Evolutionary conservation across 2,329 filamentous ascomycete genomes (phyloP).

Genomic region (Ophiocordyceps australis): DNA sequence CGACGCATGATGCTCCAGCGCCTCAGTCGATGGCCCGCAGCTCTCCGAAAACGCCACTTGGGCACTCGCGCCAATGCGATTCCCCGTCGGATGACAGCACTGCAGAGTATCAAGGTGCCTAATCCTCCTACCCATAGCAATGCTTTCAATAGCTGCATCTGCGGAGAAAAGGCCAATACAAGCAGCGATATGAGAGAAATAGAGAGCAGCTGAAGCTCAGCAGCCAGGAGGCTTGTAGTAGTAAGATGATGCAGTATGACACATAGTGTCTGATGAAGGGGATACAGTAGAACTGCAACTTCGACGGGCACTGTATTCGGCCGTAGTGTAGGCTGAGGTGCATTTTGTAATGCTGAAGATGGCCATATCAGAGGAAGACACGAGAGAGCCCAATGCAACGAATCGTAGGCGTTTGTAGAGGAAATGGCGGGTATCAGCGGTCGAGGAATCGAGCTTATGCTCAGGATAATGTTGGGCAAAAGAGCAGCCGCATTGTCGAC

Average conservation of each 20-base stretch:
- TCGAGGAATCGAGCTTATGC: slow-evolving; percentile 58
- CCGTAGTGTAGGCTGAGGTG: slow-evolving; percentile 9
- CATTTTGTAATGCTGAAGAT: no score
- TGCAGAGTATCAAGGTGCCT: slow-evolving; percentile 53
- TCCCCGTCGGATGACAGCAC: slow-evolving; percentile 62
- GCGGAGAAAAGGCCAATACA: slow-evolving; percentile 60
- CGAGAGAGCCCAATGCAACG: slow-evolving; percentile 64
- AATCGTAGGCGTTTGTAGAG: slow-evolving; percentile 36
- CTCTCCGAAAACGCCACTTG: slow-evolving; percentile 68
- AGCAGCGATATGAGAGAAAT: slow-evolving; percentile 67
- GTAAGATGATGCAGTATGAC: slow-evolving; percentile 62
- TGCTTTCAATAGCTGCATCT: slow-evolving; percentile 69
- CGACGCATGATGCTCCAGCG: slow-evolving; percentile 20
- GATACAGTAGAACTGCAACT: slow-evolving; percentile 50
- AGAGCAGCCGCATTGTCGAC: slow-evolving; percentile 41
- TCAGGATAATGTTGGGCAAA: slow-evolving; percentile 66
- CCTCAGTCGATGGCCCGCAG: slow-evolving; percentile 18
- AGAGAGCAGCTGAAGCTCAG: slow-evolving; percentile 78
- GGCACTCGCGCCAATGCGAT: slow-evolving; percentile 76
- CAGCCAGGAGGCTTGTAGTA: slow-evolving; percentile 70
- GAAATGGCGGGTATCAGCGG: slow-evolving; percentile 49
- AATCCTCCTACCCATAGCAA: slow-evolving; percentile 76
- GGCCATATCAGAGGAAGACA: slow-evolving; percentile 41
- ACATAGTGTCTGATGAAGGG: slow-evolving; percentile 65
- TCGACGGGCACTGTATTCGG: slow-evolving; percentile 37